Evolutionary conservation across 805 yeast genomes (phyloP).

Genomic region (Metschnikowia lunata): DNA sequence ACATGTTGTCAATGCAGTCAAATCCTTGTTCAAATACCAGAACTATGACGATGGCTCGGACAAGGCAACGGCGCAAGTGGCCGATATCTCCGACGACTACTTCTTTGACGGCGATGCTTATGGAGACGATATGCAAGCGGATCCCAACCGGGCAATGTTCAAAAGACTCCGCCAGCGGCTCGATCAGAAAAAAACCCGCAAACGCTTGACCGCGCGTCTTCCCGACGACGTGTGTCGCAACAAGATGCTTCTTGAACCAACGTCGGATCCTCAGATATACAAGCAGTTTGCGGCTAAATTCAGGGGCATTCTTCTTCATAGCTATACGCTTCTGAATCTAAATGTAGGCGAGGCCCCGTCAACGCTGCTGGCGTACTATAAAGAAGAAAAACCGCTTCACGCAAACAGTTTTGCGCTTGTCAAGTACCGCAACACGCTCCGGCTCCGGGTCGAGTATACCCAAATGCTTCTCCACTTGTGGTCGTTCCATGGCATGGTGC

Average conservation of each 20-base stretch:
- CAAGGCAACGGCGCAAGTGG: not conserved
- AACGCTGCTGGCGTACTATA: conserved; percentile 22
- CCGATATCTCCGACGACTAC: conserved; percentile 16
- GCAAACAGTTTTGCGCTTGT: conserved; percentile 6
- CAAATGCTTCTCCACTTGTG: conserved; percentile 39
- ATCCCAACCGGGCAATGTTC: conserved; percentile 8
- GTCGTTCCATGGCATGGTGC: conserved; percentile 37
- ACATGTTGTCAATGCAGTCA: conserved; percentile 20
- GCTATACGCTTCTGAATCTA: conserved; percentile 29
- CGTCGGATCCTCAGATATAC: conserved; percentile 15
- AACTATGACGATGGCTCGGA: conserved; percentile 20
- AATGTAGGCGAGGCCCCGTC: conserved; percentile 37
- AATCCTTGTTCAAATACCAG: conserved; percentile 28
- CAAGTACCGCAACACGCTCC: conserved; percentile 30
- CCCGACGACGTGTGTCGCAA: conserved; percentile 24
- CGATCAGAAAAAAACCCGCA: conserved; percentile 13
- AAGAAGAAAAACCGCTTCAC: conserved; percentile 18
- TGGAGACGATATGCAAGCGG: conserved; percentile 18
- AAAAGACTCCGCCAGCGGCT: conserved; percentile 20
- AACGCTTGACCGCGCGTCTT: conserved; percentile 16
- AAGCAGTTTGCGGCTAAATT: conserved; percentile 17
- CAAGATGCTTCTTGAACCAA: conserved; percentile 38
- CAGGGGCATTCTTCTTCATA: conserved; percentile 23
- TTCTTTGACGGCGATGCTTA: conserved; percentile 29
- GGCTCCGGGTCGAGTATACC: conserved; percentile 36